Conservation (phyloP, 2,329 filamentous ascomycete genomes). For the Fusarium albosuccineum region DNA sequence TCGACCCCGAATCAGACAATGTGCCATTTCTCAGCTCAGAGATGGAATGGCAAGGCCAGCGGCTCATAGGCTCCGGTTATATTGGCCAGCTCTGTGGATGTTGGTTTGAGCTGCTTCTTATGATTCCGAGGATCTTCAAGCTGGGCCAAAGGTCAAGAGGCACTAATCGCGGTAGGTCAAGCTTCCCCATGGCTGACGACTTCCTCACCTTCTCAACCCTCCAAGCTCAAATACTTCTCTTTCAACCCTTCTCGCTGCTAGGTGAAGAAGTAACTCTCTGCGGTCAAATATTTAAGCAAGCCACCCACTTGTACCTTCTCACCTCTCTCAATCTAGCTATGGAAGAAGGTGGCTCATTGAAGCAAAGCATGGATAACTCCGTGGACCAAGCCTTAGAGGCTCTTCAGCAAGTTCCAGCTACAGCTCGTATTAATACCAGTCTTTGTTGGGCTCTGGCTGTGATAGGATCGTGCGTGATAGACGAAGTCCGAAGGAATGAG, state of each 20-base stretch:
- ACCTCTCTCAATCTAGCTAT: not conserved
- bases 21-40: not conserved
- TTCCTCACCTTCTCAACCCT: not conserved
- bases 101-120: not conserved
- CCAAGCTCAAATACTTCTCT: not conserved
- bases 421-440: conserved; percentile 1
- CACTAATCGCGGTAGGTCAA: not conserved
- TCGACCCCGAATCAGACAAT: not conserved
- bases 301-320: not conserved
- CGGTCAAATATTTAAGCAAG: not conserved
- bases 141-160: not conserved
- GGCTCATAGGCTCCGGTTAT: not conserved
- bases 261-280: not conserved
- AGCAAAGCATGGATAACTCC: not conserved
- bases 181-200: not conserved
- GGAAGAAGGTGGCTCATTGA: not conserved
- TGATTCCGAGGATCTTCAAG: not conserved
- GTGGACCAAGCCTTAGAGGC: not conserved
- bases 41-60: not conserved
- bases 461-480: not conserved
- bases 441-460: not conserved
- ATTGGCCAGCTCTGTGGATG: not conserved
- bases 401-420: not conserved
- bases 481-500: not conserved
- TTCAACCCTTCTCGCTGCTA: not conserved